A percentile compares a stretch with the other conserved stretches of the same genome.
phyloP scores from a whole-genome alignment of 805 yeast species.

The Wickerhamiella hasegawae region DNA sequence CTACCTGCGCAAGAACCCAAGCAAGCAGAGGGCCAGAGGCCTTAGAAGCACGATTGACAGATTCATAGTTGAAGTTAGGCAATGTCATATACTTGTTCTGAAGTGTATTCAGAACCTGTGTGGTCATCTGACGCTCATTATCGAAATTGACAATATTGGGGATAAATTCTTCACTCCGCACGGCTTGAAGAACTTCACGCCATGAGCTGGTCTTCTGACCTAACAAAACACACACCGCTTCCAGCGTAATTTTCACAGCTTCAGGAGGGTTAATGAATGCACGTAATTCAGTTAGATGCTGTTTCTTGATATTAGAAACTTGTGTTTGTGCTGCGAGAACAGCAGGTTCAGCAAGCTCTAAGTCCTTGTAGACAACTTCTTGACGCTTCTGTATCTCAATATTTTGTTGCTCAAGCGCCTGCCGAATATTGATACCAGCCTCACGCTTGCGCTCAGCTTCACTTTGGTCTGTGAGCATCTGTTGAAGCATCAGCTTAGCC shows the following conservation, averaged over 20 bases:
- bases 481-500: slow-evolving; percentile 55
- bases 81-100: slow-evolving; percentile 42
- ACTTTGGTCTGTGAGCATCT: slow-evolving; percentile 70
- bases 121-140: slow-evolving; percentile 39
- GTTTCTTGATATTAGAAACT: slow-evolving; percentile 85
- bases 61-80: slow-evolving; percentile 49
- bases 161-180: slow-evolving; percentile 77
- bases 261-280: slow-evolving; percentile 86
- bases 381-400: slow-evolving; percentile 38
- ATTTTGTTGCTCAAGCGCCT: slow-evolving; percentile 54
- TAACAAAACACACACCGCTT: slow-evolving; percentile 70
- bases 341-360: slow-evolving; percentile 72
- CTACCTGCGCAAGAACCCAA: slow-evolving; percentile 85
- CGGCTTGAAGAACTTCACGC: slow-evolving; percentile 71
- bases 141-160: slow-evolving; percentile 64
- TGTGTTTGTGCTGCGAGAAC: slow-evolving; percentile 72
- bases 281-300: slow-evolving; percentile 75
- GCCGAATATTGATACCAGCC: slow-evolving; percentile 63
- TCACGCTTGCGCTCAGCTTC: slow-evolving; percentile 85
- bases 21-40: slow-evolving; percentile 85
- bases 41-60: slow-evolving; percentile 77
- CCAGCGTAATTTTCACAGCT: slow-evolving; percentile 69
- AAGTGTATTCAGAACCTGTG: slow-evolving; percentile 39
- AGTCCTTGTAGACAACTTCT: slow-evolving; percentile 38
- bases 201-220: slow-evolving; percentile 48